A percentile compares a stretch with the other conserved stretches of the same genome.
These are phyloP conservation scores for Luvunga scandens DNA, from an alignment of 345 rosid genomes.

Conservation along the genomic window DNA sequence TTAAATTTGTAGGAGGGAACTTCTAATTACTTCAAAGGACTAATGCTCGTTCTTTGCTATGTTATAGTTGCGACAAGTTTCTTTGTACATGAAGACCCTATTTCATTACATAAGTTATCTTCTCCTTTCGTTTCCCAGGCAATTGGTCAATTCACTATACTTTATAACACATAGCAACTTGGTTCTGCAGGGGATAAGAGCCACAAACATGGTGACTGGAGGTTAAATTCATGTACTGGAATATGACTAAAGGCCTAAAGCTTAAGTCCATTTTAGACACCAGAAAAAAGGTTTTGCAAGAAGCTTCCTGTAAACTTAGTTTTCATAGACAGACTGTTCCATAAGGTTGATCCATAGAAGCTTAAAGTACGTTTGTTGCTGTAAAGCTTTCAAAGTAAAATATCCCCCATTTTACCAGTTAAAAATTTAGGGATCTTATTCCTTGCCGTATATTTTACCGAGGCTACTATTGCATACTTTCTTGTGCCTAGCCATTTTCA, in stretches of 20 bases:
- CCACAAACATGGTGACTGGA: background rate
- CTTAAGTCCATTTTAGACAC: background rate
- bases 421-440: background rate
- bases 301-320: background rate
- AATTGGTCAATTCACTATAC: background rate
- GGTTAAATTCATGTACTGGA: background rate
- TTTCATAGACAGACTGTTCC: background rate
- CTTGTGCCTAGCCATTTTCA: background rate
- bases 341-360: background rate
- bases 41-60: slow-evolving; percentile 73
- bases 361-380: background rate
- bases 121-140: background rate
- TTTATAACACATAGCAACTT: background rate
- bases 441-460: background rate
- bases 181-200: slow-evolving; percentile 27
- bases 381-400: background rate
- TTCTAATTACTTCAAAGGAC: slow-evolving; percentile 72
- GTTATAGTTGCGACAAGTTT: slow-evolving; percentile 72
- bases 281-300: background rate
- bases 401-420: background rate
- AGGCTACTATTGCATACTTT: background rate
- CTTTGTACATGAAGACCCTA: slow-evolving; percentile 63
- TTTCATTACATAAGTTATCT: slow-evolving; percentile 24
- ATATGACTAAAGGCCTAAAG: background rate
- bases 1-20: slow-evolving; percentile 56